These are phyloP conservation scores for Tilletia walkeri DNA, from an alignment of 1,284 basidiomycete genomes.

Conservation along the genomic window DNA sequence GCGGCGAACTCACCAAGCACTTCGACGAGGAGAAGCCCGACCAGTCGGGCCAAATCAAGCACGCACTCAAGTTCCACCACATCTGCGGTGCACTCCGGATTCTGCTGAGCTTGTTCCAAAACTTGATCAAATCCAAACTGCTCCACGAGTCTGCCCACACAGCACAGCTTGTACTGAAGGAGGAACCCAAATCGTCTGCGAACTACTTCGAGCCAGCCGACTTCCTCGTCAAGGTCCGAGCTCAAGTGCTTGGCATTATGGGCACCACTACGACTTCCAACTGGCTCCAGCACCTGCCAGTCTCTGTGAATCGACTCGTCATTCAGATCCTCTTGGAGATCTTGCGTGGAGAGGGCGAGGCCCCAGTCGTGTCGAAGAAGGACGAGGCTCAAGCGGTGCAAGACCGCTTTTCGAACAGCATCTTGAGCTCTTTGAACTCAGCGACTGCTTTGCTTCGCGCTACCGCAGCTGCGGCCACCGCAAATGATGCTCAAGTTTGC, in stretches of 20 bases:
- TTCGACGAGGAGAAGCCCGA: slow-evolving; percentile 57
- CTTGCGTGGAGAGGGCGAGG: slow-evolving; percentile 68
- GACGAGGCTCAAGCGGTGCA: slow-evolving; percentile 24
- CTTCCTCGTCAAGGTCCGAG: slow-evolving; percentile 78
- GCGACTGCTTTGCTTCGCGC: neutral
- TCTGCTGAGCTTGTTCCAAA: slow-evolving; percentile 72
- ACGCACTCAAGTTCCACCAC: slow-evolving; percentile 60
- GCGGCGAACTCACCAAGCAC: slow-evolving; percentile 65
- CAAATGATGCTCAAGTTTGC: slow-evolving; percentile 63
- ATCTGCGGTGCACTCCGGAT: slow-evolving; percentile 79
- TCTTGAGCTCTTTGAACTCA: slow-evolving; percentile 1
- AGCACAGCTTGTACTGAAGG: slow-evolving; percentile 58
- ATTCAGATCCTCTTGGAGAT: slow-evolving; percentile 78
- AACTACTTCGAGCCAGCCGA: slow-evolving; percentile 74
- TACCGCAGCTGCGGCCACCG: neutral
- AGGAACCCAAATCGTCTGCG: slow-evolving; percentile 65
- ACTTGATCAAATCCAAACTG: slow-evolving; percentile 74
- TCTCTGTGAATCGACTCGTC: slow-evolving; percentile 63
- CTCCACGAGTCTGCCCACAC: slow-evolving; percentile 85
- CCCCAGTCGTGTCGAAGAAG: neutral
- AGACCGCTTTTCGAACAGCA: slow-evolving; percentile 14
- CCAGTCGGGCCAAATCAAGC: slow-evolving; percentile 29
- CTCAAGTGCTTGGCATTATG: slow-evolving; percentile 69
- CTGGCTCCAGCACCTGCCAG: slow-evolving; percentile 75
- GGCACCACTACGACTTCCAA: slow-evolving; percentile 74